Evolutionary conservation across 805 yeast species (phyloP).

Genomic region (Yamadazyma paraphyllophila): DNA sequence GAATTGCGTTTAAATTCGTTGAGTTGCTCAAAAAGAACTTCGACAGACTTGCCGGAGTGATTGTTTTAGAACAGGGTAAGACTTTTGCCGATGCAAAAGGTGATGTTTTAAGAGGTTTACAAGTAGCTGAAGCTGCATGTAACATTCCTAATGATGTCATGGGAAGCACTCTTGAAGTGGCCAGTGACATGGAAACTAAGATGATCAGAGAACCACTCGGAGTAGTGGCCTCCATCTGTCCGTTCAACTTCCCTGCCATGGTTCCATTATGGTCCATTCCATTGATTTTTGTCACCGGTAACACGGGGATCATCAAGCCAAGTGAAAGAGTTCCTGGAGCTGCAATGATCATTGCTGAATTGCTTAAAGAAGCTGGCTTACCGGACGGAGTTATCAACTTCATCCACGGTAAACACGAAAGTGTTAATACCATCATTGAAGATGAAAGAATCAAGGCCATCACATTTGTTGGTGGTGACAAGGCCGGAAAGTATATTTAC

Average conservation of each 20-base stretch:
- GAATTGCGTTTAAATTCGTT: constrained; percentile 66
- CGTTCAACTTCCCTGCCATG: constrained; percentile 85
- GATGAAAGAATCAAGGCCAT: constrained; percentile 75
- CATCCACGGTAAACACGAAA: constrained; percentile 70
- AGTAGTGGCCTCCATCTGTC: constrained; percentile 73
- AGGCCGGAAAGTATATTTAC: constrained; percentile 74
- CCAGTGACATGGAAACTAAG: constrained; percentile 73
- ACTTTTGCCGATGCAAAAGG: constrained; percentile 74
- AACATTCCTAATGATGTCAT: constrained; percentile 61
- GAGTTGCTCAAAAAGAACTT: constrained; percentile 60
- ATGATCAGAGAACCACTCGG: constrained; percentile 76
- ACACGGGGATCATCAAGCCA: constrained; percentile 61
- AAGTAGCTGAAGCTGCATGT: constrained; percentile 76
- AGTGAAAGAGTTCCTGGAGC: constrained; percentile 82
- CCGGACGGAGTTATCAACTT: constrained; percentile 73
- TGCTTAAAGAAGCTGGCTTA: constrained; percentile 69
- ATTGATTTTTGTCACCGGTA: constrained; percentile 64
- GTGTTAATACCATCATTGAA: constrained; percentile 67
- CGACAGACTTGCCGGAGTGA: constrained; percentile 63
- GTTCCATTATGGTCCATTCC: constrained; percentile 71
- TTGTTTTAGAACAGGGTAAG: constrained; percentile 55
- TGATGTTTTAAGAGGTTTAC: constrained; percentile 70
- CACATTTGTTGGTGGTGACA: constrained; percentile 77
- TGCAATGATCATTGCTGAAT: constrained; percentile 69
- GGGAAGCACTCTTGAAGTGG: constrained; percentile 64